Evolutionary conservation across 73 alveolate species (phyloP), one percentile per base, ranked within the genome.

Genomic region (Symbiodinium natans): DNA sequence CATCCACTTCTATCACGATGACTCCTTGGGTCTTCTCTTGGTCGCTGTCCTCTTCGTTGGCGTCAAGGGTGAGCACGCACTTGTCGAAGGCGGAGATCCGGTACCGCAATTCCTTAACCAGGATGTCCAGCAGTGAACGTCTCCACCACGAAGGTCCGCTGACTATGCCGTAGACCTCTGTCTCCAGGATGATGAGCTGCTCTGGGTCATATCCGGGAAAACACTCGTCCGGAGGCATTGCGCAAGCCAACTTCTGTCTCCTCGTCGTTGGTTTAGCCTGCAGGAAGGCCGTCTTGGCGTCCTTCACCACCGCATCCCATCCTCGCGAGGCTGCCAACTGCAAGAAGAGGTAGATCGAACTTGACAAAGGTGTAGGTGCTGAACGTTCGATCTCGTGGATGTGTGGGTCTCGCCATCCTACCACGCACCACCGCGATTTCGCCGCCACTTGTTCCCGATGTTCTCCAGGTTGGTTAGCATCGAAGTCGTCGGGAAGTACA

Each of bases 231-330:
- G 83, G 1, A 1, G 93, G 93, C 93, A 86, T 86, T 25, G 27
- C 3, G 41, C 93, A 86, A 0, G 93, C 83, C 41, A 56, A 31
- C 15, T 36, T 52, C 63, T 52, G 83, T 36, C 5, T 52, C 59
- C 93, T 10, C 0, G 93, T 54, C 1, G 93, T 86, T 0, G 68
- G 68, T 21, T 39, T 21, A 0, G 83, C 40, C 59, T 86, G 93
- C 63, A 86, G n/a, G 83, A 86, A 86, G 1, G 93, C 93, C 6
- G 93, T 86, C 40, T 86, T 86, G 33, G 83, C 93, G 11, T 86
- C 82, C 17, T 36, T 33, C 0, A 27, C 40, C 13, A 3, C 10
- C 0, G 59, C 83, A 1, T 29, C 25, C 93, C 93, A 86, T 3
- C 23, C 1, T 1, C 93, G n/a, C 38, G n/a, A 31, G 0, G 93